phyloP scores from a whole-genome alignment of 2,329 filamentous ascomycete genomes.

The Botryotinia globosa region DNA sequence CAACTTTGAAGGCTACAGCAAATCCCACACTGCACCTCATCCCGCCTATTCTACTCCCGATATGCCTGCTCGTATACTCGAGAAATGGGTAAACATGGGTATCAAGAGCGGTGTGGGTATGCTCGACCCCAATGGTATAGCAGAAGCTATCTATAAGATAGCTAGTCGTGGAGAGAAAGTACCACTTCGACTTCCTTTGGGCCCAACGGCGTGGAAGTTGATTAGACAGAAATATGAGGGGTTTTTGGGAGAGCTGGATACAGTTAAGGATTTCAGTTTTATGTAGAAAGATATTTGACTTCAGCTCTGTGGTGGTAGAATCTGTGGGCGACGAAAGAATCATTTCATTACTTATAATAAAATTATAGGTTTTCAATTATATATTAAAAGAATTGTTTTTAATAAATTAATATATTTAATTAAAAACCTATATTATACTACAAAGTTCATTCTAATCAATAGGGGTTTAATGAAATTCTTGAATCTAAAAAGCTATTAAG shows the following conservation, averaged over 20 bases:
- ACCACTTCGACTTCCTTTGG: conserved; percentile 32
- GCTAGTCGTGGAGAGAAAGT: conserved; percentile 30
- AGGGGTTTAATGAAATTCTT: no score
- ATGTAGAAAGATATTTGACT: background rate
- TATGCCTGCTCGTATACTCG: conserved; percentile 38
- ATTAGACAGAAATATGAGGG: conserved; percentile 31
- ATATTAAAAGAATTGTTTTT: no score
- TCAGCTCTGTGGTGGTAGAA: no score
- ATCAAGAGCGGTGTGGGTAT: conserved; percentile 26
- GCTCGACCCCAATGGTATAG: conserved; percentile 29
- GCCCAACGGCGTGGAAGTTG: conserved; percentile 29
- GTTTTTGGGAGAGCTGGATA: conserved; percentile 25
- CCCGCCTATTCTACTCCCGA: conserved; percentile 34
- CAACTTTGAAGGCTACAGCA: conserved; percentile 42
- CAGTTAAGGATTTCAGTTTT: conserved; percentile 27
- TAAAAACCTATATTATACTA: no score
- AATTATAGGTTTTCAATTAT: no score
- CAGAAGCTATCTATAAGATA: conserved; percentile 30
- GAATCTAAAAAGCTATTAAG: no score
- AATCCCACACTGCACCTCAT: conserved; percentile 30
- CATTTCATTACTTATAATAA: no score
- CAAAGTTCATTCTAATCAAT: no score
- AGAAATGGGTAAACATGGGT: conserved; percentile 28
- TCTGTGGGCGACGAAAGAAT: no score
- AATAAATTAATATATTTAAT: no score